Percentiles rank a stretch among this genome's conserved stretches.
Evolutionary conservation across 305 asterid species (phyloP).

Genomic region (Andrographis paniculata): DNA sequence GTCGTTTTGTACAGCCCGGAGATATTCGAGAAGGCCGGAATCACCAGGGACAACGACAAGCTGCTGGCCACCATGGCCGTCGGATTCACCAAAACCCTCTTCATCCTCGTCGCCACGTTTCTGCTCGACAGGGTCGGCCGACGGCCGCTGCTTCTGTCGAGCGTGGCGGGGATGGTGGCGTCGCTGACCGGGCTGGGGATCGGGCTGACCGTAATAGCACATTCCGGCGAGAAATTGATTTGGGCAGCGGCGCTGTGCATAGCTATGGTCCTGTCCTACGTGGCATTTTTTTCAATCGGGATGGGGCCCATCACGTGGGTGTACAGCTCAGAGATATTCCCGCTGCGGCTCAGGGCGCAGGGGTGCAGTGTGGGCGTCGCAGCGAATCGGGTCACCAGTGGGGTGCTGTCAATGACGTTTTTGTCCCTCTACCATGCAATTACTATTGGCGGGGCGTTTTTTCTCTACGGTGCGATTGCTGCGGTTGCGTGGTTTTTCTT

Average conservation of each 20-base stretch:
- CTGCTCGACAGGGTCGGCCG: constrained; percentile 56
- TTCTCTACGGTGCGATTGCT: constrained; percentile 39
- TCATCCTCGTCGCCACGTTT: constrained; percentile 63
- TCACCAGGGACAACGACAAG: constrained; percentile 20
- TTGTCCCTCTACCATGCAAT: constrained; percentile 36
- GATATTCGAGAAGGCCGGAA: constrained; percentile 58
- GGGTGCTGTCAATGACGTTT: constrained; percentile 60
- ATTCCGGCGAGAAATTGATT: constrained; percentile 25
- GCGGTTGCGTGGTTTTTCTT: constrained; percentile 37
- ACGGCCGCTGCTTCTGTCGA: constrained; percentile 46
- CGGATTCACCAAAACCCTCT: constrained; percentile 57
- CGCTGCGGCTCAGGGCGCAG: constrained; percentile 29
- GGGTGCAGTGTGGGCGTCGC: constrained; percentile 69
- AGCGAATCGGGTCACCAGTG: constrained; percentile 50
- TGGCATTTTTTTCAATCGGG: constrained; percentile 64
- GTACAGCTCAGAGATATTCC: constrained; percentile 63
- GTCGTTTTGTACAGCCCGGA: constrained; percentile 63
- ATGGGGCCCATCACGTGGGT: constrained; percentile 87
- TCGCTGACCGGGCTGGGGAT: constrained; percentile 34
- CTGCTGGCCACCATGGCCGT: constrained; percentile 69
- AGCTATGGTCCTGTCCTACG: constrained; percentile 34
- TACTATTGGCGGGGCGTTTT: constrained; percentile 57
- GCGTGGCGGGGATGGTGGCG: constrained; percentile 48
- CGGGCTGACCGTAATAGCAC: constrained; percentile 38
- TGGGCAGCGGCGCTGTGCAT: constrained; percentile 53